A percentile compares a stretch with the other conserved stretches of the same genome.
Conservation (phyloP, 306 rosid species). For the Comarum palustre region DNA sequence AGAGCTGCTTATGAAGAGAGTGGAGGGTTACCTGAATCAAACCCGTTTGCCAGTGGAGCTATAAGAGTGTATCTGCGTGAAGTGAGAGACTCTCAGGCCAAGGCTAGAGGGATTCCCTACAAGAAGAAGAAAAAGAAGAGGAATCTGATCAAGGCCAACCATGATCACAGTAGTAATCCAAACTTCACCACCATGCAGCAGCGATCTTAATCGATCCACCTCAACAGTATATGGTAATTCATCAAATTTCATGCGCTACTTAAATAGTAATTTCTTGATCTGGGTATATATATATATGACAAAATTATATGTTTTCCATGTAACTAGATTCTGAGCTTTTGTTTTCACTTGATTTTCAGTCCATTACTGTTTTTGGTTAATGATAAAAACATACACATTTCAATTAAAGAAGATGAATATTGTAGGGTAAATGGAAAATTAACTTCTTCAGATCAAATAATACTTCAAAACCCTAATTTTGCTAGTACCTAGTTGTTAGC, state of each 20-base stretch:
- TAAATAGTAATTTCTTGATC: slow-evolving; percentile 3
- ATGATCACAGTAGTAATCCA: slow-evolving; percentile 18
- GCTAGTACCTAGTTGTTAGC: background rate
- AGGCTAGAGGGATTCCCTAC: slow-evolving; percentile 58
- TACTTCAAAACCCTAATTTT: slow-evolving; percentile 34
- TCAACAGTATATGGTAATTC: slow-evolving; percentile 13
- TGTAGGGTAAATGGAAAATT: background rate
- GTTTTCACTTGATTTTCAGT: slow-evolving; percentile 5
- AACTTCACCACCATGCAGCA: slow-evolving; percentile 25
- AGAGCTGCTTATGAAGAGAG: slow-evolving; percentile 60
- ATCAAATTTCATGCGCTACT: background rate
- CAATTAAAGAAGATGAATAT: background rate
- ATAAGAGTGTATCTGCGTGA: slow-evolving; percentile 49
- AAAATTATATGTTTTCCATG: background rate
- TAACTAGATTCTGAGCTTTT: background rate
- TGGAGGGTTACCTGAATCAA: slow-evolving; percentile 52
- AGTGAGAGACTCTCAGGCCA: slow-evolving; percentile 52
- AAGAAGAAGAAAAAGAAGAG: slow-evolving; percentile 63
- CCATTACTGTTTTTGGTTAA: background rate
- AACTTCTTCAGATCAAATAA: slow-evolving; percentile 2
- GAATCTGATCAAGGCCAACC: slow-evolving; percentile 23
- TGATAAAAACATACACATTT: background rate
- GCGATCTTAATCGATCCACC: slow-evolving; percentile 8
- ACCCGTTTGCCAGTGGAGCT: slow-evolving; percentile 49
- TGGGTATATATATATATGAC: background rate